A percentile compares a stretch with the other conserved stretches of the same genome.
Conservation (phyloP, 2,329 filamentous ascomycete genomes). For the Xylariaceae sp. region DNA sequence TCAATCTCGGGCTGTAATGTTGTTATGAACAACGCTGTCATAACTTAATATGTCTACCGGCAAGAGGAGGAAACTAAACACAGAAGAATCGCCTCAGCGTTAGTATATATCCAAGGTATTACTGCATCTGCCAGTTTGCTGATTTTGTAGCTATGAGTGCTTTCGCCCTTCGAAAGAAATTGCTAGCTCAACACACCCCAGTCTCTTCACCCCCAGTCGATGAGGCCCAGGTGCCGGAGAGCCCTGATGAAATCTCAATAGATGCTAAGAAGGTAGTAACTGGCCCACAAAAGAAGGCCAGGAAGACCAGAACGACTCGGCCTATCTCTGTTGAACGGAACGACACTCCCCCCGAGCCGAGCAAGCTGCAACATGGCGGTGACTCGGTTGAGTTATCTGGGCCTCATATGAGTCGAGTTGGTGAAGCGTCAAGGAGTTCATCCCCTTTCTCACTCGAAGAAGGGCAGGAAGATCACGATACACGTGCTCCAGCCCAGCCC, state of each 20-base stretch:
- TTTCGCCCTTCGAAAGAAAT: constrained; percentile 51
- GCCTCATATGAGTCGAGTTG: background rate
- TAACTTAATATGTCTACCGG: constrained; percentile 44
- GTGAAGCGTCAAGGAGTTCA: constrained; percentile 3
- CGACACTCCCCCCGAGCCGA: background rate
- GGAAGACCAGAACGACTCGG: constrained; percentile 16
- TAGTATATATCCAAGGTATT: constrained; percentile 28
- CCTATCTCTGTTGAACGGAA: background rate
- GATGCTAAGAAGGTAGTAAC: constrained; percentile 4
- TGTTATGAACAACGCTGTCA: background rate
- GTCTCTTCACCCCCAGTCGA: background rate
- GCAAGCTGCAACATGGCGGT: background rate
- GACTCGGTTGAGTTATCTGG: background rate
- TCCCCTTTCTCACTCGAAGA: constrained; percentile 18
- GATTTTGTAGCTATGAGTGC: constrained; percentile 49
- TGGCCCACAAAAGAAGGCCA: constrained; percentile 26
- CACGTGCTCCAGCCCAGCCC: constrained; percentile 14
- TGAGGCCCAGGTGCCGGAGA: constrained; percentile 3
- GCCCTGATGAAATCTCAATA: background rate
- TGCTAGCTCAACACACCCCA: constrained; percentile 40
- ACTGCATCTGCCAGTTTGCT: background rate
- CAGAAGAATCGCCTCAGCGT: constrained; percentile 44
- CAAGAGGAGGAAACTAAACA: constrained; percentile 53
- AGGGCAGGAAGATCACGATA: constrained; percentile 9
- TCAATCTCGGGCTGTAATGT: background rate